These are phyloP conservation scores for Kwoniella sp. DNA, from an alignment of 768 basidiomycete genomes.

Conservation along the genomic window DNA sequence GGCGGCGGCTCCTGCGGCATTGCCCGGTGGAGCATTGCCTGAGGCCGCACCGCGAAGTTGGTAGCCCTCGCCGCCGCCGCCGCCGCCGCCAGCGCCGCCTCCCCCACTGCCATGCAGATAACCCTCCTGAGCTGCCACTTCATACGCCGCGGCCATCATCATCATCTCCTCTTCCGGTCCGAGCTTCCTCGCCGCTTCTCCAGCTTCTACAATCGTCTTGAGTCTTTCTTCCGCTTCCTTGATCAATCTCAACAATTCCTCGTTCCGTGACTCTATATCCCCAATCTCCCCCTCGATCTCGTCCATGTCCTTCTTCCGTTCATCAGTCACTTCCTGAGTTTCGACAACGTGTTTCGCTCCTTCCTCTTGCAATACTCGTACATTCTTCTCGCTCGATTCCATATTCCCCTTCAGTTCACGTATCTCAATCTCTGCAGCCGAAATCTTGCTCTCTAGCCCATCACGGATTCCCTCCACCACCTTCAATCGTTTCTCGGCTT, in stretches of 20 bases:
- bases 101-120: conserved; percentile 27
- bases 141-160: conserved; percentile 53
- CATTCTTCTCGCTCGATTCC: conserved; percentile 64
- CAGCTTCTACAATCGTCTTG: conserved; percentile 64
- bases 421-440: conserved; percentile 44
- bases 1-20: not conserved
- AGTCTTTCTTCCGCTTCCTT: conserved; percentile 70
- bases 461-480: conserved; percentile 68
- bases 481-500: conserved; percentile 85
- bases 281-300: conserved; percentile 59
- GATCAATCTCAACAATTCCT: conserved; percentile 65
- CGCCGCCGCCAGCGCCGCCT: not conserved
- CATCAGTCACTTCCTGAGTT: conserved; percentile 62
- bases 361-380: conserved; percentile 62
- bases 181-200: conserved; percentile 57
- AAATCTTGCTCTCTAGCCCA: conserved; percentile 53
- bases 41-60: no score
- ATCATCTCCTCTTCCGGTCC: conserved; percentile 53
- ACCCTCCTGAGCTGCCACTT: conserved; percentile 48
- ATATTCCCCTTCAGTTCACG: conserved; percentile 50
- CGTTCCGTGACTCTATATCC: conserved; percentile 60
- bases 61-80: no score
- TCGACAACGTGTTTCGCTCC: conserved; percentile 66
- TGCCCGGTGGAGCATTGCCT: no score
- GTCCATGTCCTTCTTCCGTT: conserved; percentile 64